Base-by-base conservation (phyloP, 768 basidiomycete species). In the Butyriboletus loyo region DNA sequence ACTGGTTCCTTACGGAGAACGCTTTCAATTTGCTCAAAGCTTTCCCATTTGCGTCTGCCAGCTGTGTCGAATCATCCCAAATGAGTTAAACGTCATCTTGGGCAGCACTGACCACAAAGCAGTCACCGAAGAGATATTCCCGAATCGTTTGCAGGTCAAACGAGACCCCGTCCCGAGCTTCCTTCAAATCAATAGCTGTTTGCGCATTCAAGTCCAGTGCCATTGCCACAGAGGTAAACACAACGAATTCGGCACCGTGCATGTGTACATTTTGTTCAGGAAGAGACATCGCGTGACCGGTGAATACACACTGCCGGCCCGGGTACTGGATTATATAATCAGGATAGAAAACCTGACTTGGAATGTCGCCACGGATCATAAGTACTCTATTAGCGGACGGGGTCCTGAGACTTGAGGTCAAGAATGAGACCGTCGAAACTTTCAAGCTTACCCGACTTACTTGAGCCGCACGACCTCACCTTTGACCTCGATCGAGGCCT, bases 1-100 rank as follows among this genome's bases (percentile, higher is more conserved):
- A 75, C 64, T 0, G 80, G 76, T 50, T 89, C 87, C 8, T 70
- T 69, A 32, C 77, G 68, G 42, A 89, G 61, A 10, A 83, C 56
- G 1, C 63, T 52, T 11, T 79, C 71, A 1, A 88, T 65, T 24
- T 67, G 69, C 22, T 73, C 53, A 34, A 76, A 77, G 36, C 63
- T 74, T n/a, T 76, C 63, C 84, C 82, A 87, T 44, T 75, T 74
- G 1, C 59, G 62, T 17, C 68, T 58, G 15, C 80, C 79, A 60
- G 75, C 86, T 87, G 27, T 30, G 17, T 17, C 9, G n/a, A 28
- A 21, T 21, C 19, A 52, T 28, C 15, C 14, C 24, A 24, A 38
- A 49, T 39, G 17, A 52, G 39, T n/a, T 4, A 39, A 11, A 38
- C 5, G 5, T 32, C 19, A n/a, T 32, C n/a, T 27, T 19, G 24